A percentile compares a stretch with the other conserved stretches of the same genome.
Evolutionary conservation across 2,329 filamentous ascomycete species (phyloP).

Genomic region (Madurella mycetomatis): DNA sequence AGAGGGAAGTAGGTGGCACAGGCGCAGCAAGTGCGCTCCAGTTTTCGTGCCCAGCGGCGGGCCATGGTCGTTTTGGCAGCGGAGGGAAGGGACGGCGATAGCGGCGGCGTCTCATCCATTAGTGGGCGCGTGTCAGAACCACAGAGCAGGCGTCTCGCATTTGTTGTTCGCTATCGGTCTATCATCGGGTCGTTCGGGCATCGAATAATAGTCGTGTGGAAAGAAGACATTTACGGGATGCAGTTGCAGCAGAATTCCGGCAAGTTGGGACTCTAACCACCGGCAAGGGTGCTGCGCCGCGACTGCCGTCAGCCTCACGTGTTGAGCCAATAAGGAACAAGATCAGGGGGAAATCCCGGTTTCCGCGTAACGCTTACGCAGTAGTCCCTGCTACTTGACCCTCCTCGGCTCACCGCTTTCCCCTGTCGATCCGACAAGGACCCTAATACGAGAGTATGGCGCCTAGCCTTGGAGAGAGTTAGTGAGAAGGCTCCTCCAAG

Average conservation of each 20-base stretch:
- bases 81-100: conserved; percentile 28
- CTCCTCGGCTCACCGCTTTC: background rate
- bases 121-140: conserved; percentile 5
- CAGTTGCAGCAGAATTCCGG: conserved; percentile 8
- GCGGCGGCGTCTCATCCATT: conserved; percentile 23
- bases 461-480: too few relatives aligned
- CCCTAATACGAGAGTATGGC: too few relatives aligned
- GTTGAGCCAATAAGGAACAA: conserved; percentile 3
- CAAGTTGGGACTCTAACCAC: conserved; percentile 4
- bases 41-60: conserved; percentile 60
- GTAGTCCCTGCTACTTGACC: background rate
- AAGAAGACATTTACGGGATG: background rate
- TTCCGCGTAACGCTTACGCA: too few relatives aligned
- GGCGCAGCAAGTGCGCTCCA: conserved; percentile 81
- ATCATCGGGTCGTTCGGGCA: background rate
- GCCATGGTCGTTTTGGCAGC: conserved; percentile 40
- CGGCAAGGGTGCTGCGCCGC: conserved; percentile 8
- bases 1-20: conserved; percentile 81
- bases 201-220: background rate
- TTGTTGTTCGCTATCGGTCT: background rate
- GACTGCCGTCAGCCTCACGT: background rate
- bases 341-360: background rate
- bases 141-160: too few relatives aligned
- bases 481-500: too few relatives aligned
- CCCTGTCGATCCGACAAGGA: too few relatives aligned